Percentiles rank a stretch among this genome's conserved stretches.
phyloP scores from a whole-genome alignment of 306 rosid species.

The Fragaria vesca region DNA sequence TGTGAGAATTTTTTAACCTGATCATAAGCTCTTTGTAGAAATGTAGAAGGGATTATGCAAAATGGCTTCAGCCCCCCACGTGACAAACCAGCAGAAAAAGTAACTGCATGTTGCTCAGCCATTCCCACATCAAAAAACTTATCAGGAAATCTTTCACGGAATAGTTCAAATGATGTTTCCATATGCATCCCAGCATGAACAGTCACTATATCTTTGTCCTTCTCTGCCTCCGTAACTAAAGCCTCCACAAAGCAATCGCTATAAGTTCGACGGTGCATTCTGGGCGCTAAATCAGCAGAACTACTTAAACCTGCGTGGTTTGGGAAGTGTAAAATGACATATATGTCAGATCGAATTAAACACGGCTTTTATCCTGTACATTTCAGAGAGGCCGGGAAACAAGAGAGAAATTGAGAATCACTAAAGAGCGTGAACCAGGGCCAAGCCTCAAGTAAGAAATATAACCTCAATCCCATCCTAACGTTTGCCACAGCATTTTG shows the following conservation, averaged over 20 bases:
- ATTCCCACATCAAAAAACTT: constrained; percentile 82
- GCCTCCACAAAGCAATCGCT: constrained; percentile 85
- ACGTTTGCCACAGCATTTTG: not conserved
- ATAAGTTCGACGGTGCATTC: constrained; percentile 46
- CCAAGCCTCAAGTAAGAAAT: not conserved
- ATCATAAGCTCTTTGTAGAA: constrained; percentile 87
- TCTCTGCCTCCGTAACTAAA: constrained; percentile 66
- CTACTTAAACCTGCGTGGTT: constrained; percentile 49
- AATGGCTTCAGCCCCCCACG: constrained; percentile 96
- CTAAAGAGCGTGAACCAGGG: not conserved
- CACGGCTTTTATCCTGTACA: constrained; percentile 11
- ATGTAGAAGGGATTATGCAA: constrained; percentile 83
- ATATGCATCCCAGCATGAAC: constrained; percentile 82
- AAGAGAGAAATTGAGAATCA: not conserved
- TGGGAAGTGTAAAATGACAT: constrained; percentile 20
- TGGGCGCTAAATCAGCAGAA: constrained; percentile 26
- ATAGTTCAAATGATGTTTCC: constrained; percentile 68
- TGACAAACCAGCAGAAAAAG: constrained; percentile 89
- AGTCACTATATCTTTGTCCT: constrained; percentile 76
- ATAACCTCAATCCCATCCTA: constrained; percentile 1
- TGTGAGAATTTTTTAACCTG: constrained; percentile 49
- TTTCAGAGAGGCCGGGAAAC: constrained; percentile 10
- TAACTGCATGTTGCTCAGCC: constrained; percentile 98
- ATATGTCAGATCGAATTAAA: constrained; percentile 14
- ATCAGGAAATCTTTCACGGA: constrained; percentile 69